These are phyloP conservation scores for Alternaria postmessia DNA, from an alignment of 2,329 filamentous ascomycete genomes.

Conservation along the genomic window DNA sequence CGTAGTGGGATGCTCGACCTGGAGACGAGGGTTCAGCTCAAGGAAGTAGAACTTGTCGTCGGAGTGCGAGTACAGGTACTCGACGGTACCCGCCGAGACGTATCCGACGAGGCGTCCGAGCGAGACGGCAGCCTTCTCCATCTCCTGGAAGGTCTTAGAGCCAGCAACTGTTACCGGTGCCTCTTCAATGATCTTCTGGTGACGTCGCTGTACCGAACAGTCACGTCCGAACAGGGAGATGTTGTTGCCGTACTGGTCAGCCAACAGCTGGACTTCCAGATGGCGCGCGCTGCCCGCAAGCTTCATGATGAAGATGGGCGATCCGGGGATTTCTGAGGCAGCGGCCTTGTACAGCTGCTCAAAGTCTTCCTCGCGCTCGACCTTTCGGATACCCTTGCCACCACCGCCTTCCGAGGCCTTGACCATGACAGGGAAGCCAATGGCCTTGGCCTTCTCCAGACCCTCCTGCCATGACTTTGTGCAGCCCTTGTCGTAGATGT, in stretches of 20 bases:
- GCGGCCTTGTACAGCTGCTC: constrained; percentile 90
- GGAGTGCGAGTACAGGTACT: constrained; percentile 97
- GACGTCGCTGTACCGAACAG: constrained; percentile 96
- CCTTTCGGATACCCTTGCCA: constrained; percentile 99
- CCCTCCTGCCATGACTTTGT: constrained; percentile 90
- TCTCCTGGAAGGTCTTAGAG: constrained; percentile 85
- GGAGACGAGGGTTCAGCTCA: constrained; percentile 97
- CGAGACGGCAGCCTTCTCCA: constrained; percentile 96
- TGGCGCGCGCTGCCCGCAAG: constrained; percentile 94
- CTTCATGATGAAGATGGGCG: constrained; percentile 99
- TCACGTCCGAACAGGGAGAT: constrained; percentile 98
- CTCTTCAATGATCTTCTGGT: constrained; percentile 99
- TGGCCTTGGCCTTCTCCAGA: constrained; percentile 82
- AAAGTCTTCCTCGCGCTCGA: constrained; percentile 84
- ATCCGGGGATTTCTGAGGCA: constrained; percentile 96
- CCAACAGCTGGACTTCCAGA: constrained; percentile 95
- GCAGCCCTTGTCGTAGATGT: constrained; percentile 89
- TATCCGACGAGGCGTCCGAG: constrained; percentile 95
- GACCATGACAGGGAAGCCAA: constrained; percentile 99
- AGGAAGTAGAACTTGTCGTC: constrained; percentile 99
- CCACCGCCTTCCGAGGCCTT: constrained; percentile 99
- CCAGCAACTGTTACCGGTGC: constrained; percentile 97
- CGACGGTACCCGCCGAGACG: constrained; percentile 97
- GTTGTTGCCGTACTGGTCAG: constrained; percentile 99
- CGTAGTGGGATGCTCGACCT: constrained; percentile 98